Base-by-base conservation (phyloP, 495 filamentous ascomycete species). In the Lophiotrema nucula region DNA sequence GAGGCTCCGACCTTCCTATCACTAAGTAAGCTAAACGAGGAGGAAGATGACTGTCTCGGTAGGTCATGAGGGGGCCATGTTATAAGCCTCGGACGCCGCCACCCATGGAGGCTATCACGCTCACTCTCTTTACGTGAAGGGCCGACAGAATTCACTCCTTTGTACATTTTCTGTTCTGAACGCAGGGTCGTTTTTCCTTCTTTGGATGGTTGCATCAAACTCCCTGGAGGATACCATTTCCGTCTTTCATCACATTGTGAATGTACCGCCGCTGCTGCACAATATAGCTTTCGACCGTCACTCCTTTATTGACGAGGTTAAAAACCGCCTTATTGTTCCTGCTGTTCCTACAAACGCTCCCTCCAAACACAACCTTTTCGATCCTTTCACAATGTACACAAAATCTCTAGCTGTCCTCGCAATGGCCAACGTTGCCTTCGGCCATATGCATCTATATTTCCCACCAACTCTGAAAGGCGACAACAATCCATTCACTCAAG, bases 401-500 rank as follows among this genome's bases (percentile, higher is more conserved):
- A 55, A 42, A 47, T 11, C 18, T 42, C 12, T 52, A n/a, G 11
- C 31, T 0, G 33, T 51, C 6, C 48, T 65, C 18, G 37, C 49
- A 10, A 19, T 57, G 4, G 28, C 33, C 1, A 19, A n/a, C 23
- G 31, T 35, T 23, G 62, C 55, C 12, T 44, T 24, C 3, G 51
- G 38, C 12, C 71, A 74, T 55, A 69, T 72, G 69, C 67, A 68
- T 21, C 65, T 74, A 28, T 21, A 58, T 53, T 63, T 59, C 33
- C 71, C 71, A 1, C 56, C 71, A 8, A 51, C 69, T 16, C 68
- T 74, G 31, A 66, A 65, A 42, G 61, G 58, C 4, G 45, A 54
- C 38, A 71, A 72, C 65, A 73, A 73, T 41, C 71, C 71, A 1
- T 33, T 65, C 48, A 68, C 50, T 33, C 21, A 51, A 25, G 65